These are phyloP conservation scores for Tolypocladium sp. DNA, from an alignment of 2,329 filamentous ascomycete species.

Conservation along the genomic window DNA sequence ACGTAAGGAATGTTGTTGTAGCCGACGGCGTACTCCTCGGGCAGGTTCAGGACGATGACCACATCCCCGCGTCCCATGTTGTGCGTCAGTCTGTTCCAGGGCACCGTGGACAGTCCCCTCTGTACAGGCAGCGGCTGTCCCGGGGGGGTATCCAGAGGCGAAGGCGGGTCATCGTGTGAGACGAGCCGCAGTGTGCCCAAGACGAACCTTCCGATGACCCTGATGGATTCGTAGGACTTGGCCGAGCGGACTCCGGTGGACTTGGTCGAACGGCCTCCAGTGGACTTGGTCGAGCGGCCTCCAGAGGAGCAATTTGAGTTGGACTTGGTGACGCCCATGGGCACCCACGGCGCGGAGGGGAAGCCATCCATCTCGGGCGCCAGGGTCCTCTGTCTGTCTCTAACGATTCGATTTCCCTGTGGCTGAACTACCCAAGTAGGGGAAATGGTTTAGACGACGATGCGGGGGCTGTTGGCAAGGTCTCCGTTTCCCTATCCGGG, in stretches of 20 bases:
- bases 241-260: conserved; percentile 16
- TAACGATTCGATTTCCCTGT: not conserved
- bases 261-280: conserved; percentile 16
- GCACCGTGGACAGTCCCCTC: conserved; percentile 3
- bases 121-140: not conserved
- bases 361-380: not conserved
- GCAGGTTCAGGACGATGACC: conserved; percentile 42
- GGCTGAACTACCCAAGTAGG: too few relatives aligned
- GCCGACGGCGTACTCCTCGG: conserved; percentile 40
- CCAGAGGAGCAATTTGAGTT: conserved; percentile 18
- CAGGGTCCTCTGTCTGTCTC: not conserved
- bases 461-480: too few relatives aligned
- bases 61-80: conserved; percentile 35
- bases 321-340: conserved; percentile 23
- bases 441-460: not conserved
- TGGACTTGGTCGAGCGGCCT: conserved; percentile 15
- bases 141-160: conserved; percentile 17
- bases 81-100: conserved; percentile 12
- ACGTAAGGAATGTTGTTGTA: conserved; percentile 43
- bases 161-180: conserved; percentile 14
- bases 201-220: conserved; percentile 28
- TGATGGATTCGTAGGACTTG: conserved; percentile 27
- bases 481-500: too few relatives aligned
- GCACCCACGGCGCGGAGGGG: conserved; percentile 7
- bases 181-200: conserved; percentile 33